phyloP scores from a whole-genome alignment of 2,329 filamentous ascomycete genomes.

The Clonostachys solani region DNA sequence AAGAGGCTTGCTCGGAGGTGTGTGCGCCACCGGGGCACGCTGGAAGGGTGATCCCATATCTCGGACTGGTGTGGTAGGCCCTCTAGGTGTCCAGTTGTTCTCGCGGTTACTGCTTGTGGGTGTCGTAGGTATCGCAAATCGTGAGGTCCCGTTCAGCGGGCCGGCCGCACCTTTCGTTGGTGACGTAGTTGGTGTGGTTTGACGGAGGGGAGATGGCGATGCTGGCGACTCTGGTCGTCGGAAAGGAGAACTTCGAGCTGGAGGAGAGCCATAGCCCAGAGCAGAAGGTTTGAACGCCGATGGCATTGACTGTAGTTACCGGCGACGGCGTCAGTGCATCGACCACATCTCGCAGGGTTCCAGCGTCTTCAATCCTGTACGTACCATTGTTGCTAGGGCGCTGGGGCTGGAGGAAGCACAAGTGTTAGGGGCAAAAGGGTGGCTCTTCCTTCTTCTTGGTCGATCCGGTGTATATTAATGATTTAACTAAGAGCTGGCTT shows the following conservation, averaged over 20 bases:
- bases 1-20: constrained; percentile 25
- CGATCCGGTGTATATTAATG: no score
- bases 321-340: no score
- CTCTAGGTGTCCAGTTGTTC: constrained; percentile 31
- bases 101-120: constrained; percentile 25
- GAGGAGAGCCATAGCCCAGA: constrained; percentile 64
- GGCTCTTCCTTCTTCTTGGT: background rate
- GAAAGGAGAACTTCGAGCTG: constrained; percentile 58
- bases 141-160: constrained; percentile 13
- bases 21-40: constrained; percentile 16
- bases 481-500: no score
- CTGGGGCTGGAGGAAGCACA: background rate
- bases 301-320: constrained; percentile 39
- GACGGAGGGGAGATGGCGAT: constrained; percentile 61
- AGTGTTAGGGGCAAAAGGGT: background rate
- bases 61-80: constrained; percentile 13
- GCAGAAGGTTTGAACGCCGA: constrained; percentile 66
- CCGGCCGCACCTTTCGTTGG: constrained; percentile 41
- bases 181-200: constrained; percentile 60
- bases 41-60: constrained; percentile 31
- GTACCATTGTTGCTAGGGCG: background rate
- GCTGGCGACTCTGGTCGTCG: constrained; percentile 57
- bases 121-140: constrained; percentile 35
- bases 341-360: no score
- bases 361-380: background rate